Percentiles rank a stretch among this genome's conserved stretches.
Evolutionary conservation across 352 stramenopile species (phyloP).

Genomic region (Pythium utonaiense): DNA sequence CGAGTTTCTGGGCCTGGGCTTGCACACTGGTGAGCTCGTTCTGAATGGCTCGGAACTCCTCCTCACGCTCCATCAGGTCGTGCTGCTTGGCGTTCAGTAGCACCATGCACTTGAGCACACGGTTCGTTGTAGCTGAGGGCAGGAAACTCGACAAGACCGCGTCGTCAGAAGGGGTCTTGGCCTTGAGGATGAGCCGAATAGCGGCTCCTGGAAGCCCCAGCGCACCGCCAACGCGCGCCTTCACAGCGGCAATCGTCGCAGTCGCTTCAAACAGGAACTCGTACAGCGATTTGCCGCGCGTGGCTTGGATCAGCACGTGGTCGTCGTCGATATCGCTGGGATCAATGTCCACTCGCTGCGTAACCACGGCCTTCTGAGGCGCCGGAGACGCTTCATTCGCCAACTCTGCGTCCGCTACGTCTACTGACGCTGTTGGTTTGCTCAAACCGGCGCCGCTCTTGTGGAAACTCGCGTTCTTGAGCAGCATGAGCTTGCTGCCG

Average conservation of each 20-base stretch:
- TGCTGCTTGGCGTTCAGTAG: slow-evolving; percentile 60
- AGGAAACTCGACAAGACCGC: slow-evolving; percentile 20
- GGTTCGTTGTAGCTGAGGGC: slow-evolving; percentile 1
- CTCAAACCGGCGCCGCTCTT: not conserved
- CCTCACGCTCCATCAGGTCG: slow-evolving; percentile 53
- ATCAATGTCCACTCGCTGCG: slow-evolving; percentile 15
- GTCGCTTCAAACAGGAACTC: slow-evolving; percentile 41
- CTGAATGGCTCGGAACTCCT: slow-evolving; percentile 54
- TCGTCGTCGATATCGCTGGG: slow-evolving; percentile 30
- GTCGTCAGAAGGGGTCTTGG: slow-evolving; percentile 49
- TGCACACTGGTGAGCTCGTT: slow-evolving; percentile 57
- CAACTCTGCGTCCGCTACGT: not conserved
- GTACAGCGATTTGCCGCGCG: slow-evolving; percentile 55
- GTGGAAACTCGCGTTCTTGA: slow-evolving; percentile 26
- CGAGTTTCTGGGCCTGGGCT: slow-evolving; percentile 24
- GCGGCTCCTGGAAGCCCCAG: slow-evolving; percentile 38
- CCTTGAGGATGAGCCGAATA: slow-evolving; percentile 60
- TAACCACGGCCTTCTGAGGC: not conserved
- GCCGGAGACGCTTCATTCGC: not conserved
- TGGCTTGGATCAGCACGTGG: slow-evolving; percentile 45
- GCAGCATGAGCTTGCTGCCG: slow-evolving; percentile 27
- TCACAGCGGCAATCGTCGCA: slow-evolving; percentile 35
- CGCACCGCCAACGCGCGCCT: slow-evolving; percentile 41
- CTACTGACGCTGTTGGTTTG: not conserved
- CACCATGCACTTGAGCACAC: slow-evolving; percentile 66